Base-by-base conservation (phyloP, 1,284 basidiomycete species). In the Austroboletus niveus region DNA sequence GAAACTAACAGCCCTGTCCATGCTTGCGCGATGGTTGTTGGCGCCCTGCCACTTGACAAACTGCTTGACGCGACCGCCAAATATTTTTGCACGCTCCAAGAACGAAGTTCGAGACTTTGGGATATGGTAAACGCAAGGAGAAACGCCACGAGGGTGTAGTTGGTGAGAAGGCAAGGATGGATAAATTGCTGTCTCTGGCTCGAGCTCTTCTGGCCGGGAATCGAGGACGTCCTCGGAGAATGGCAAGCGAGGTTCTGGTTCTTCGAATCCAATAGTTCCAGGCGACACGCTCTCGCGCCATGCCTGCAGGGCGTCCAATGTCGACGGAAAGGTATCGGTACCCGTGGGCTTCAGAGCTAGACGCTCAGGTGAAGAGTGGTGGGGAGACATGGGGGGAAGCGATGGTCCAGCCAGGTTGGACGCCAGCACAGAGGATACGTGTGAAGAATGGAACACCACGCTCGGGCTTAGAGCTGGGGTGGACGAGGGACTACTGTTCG, bases 251-350 rank as follows among this genome's bases (percentile, higher is more conserved):
- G 41, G 49, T 41, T 57, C 56, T 49, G 22, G 22, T 24, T 24
- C 22, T 24, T 64, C 59, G 34, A 55, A 52, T 43, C n/a, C 58
- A 53, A 58, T 51, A 17, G 50, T 42, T n/a, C 61, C 61, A 42
- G 52, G 47, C 3, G 38, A 44, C 35, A 66, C 58, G 36, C 52
- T 52, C 48, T 68, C 57, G 7, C 65, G 64, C 69, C 65, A 69
- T 49, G 60, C 55, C n/a, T 68, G 60, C 45, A 66, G 48, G 47
- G 48, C 45, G 34, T 69, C 64, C 41, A 67, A 29, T n/a, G 51
- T 56, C 2, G 65, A 67, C 27, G 65, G 65, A 39, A 70, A 67
- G 3, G 67, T 55, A 12, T 66, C 57, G 14, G 65, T 67, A 14
- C 67, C 66, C 7, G 53, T 70, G 10, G 65, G 58, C 46, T 56